phyloP scores from a whole-genome alignment of 2,329 filamentous ascomycete genomes.

The Trichoderma oligosporum region DNA sequence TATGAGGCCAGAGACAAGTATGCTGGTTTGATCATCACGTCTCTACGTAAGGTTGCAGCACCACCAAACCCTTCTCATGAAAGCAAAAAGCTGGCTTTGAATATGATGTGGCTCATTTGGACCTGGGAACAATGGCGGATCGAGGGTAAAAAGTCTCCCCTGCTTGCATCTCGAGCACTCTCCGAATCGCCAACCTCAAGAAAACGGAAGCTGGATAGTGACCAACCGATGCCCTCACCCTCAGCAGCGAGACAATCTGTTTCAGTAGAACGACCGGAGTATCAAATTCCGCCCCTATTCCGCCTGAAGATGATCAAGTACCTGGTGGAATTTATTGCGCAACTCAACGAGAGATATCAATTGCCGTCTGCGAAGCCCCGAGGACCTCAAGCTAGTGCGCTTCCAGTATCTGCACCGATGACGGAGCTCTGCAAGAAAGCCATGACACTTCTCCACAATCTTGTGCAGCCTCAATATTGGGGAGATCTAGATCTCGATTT shows the following conservation, averaged over 20 bases:
- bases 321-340: slow-evolving; percentile 89
- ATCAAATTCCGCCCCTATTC: slow-evolving; percentile 61
- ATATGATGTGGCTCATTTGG: slow-evolving; percentile 87
- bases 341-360: slow-evolving; percentile 79
- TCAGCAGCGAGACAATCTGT: slow-evolving; percentile 43
- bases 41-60: slow-evolving; percentile 80
- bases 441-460: slow-evolving; percentile 73
- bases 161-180: slow-evolving; percentile 33
- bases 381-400: slow-evolving; percentile 45
- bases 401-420: slow-evolving; percentile 50
- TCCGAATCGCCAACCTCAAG: slow-evolving; percentile 69
- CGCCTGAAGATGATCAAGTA: slow-evolving; percentile 88
- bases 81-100: slow-evolving; percentile 84
- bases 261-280: slow-evolving; percentile 57
- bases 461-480: slow-evolving; percentile 87
- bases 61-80: slow-evolving; percentile 84
- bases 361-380: slow-evolving; percentile 67
- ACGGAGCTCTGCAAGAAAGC: slow-evolving; percentile 84
- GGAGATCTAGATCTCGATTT: slow-evolving; percentile 86
- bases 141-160: slow-evolving; percentile 47
- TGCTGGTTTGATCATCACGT: slow-evolving; percentile 80
- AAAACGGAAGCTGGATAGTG: slow-evolving; percentile 75
- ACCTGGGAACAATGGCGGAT: slow-evolving; percentile 86
- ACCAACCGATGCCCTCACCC: slow-evolving; percentile 51
- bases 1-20: slow-evolving; percentile 94